phyloP scores from a whole-genome alignment of 2,329 filamentous ascomycete species.

The Ophiostoma novo-ulmi region DNA sequence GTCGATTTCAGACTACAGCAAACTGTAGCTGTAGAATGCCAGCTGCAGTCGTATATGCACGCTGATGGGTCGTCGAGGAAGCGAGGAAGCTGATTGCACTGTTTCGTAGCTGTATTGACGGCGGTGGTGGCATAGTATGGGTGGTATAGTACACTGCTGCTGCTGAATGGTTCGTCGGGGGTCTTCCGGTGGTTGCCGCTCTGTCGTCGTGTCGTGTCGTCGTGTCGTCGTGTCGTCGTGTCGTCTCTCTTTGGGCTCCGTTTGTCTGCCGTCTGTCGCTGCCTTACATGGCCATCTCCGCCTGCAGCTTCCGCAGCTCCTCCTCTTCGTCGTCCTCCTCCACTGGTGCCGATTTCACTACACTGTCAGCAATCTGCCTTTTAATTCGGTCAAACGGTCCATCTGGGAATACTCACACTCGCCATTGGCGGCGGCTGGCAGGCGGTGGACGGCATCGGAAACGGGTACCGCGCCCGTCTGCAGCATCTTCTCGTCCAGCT shows the following conservation, averaged over 20 bases:
- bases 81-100: neutral
- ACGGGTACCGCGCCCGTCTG: constrained; percentile 81
- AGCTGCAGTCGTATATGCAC: constrained; percentile 3
- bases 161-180: neutral
- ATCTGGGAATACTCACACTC: constrained; percentile 59
- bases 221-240: neutral
- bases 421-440: constrained; percentile 69
- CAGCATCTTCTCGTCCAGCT: constrained; percentile 89
- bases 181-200: neutral
- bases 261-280: neutral
- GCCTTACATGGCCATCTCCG: constrained; percentile 88
- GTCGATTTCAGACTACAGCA: neutral
- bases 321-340: constrained; percentile 90
- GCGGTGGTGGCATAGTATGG: neutral
- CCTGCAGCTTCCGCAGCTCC: constrained; percentile 86
- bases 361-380: constrained; percentile 26
- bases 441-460: constrained; percentile 66
- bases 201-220: neutral
- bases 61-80: neutral
- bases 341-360: constrained; percentile 49
- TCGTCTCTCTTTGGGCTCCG: neutral
- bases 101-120: neutral
- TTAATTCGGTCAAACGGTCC: too few species aligned
- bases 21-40: neutral
- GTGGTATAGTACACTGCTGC: neutral